These are phyloP conservation scores for Nelumbo lutea DNA, from an alignment of 164 flowering plant genomes.

Conservation along the genomic window DNA sequence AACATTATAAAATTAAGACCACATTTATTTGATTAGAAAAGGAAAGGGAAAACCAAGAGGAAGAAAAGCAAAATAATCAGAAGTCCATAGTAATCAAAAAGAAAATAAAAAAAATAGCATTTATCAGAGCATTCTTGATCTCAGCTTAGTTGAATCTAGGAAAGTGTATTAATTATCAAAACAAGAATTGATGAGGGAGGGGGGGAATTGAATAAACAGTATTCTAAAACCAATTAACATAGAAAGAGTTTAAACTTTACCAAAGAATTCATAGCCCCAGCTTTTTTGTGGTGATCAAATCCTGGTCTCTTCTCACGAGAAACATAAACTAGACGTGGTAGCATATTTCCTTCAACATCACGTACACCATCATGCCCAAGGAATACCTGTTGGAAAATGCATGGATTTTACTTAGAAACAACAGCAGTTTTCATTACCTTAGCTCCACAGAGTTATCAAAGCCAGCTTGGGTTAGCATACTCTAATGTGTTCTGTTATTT, in stretches of 20 bases:
- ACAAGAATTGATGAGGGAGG: no score
- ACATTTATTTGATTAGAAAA: neutral
- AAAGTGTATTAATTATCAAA: no score
- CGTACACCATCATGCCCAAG: slow-evolving; percentile 55
- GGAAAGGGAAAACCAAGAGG: neutral
- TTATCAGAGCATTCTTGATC: no score
- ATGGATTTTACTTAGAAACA: no score
- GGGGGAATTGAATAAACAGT: no score
- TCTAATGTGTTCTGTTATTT: neutral
- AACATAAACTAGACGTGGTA: slow-evolving; percentile 69
- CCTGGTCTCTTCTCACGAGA: slow-evolving; percentile 90
- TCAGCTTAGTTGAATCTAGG: no score
- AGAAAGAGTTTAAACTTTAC: slow-evolving; percentile 17
- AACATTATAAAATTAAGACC: no score
- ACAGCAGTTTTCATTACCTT: neutral
- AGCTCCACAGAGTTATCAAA: neutral
- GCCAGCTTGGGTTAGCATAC: neutral
- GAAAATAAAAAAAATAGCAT: slow-evolving; percentile 6
- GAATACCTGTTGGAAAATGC: slow-evolving; percentile 43
- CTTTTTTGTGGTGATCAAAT: slow-evolving; percentile 73
- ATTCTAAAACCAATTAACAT: no score
- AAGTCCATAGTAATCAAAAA: neutral
- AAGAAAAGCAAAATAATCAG: no score
- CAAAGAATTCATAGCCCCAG: slow-evolving; percentile 82
- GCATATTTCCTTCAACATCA: slow-evolving; percentile 59